phyloP scores from a whole-genome alignment of 306 rosid species.

The Acacia melanoxylon region DNA sequence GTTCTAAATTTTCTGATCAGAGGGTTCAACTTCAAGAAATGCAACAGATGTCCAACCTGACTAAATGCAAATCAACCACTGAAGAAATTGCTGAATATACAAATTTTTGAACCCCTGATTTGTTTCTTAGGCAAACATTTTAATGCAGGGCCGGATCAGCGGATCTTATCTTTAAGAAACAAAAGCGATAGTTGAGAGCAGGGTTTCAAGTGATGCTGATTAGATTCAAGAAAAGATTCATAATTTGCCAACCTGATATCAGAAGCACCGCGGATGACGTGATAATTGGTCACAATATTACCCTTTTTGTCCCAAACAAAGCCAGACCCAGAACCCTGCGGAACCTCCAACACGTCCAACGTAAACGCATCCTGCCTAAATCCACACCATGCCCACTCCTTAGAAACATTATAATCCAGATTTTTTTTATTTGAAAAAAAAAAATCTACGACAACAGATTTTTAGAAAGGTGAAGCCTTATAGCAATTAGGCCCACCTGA shows the following conservation, averaged over 20 bases:
- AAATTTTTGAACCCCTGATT: slow-evolving; percentile 8
- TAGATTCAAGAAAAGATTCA: slow-evolving; percentile 1
- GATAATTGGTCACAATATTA: slow-evolving; percentile 91
- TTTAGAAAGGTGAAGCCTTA: background rate
- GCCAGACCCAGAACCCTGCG: slow-evolving; percentile 97
- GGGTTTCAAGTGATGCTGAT: slow-evolving; percentile 8
- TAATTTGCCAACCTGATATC: slow-evolving; percentile 74
- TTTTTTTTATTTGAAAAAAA: background rate
- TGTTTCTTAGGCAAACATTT: background rate
- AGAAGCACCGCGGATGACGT: slow-evolving; percentile 98
- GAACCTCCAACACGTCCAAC: slow-evolving; percentile 92
- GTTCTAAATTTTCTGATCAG: background rate
- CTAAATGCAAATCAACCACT: slow-evolving; percentile 2
- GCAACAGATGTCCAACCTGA: background rate
- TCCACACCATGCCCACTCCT: slow-evolving; percentile 14
- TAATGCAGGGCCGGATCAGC: background rate
- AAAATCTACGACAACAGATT: background rate
- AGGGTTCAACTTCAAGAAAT: background rate
- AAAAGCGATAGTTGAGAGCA: background rate
- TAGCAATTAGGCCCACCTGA: slow-evolving; percentile 42
- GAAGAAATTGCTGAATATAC: slow-evolving; percentile 10
- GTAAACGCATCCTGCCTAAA: slow-evolving; percentile 98
- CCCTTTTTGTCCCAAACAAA: slow-evolving; percentile 92
- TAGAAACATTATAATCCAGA: slow-evolving; percentile 16
- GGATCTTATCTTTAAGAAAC: background rate